phyloP scores from a whole-genome alignment of 805 yeast species.

The Deakozyma indianensis region DNA sequence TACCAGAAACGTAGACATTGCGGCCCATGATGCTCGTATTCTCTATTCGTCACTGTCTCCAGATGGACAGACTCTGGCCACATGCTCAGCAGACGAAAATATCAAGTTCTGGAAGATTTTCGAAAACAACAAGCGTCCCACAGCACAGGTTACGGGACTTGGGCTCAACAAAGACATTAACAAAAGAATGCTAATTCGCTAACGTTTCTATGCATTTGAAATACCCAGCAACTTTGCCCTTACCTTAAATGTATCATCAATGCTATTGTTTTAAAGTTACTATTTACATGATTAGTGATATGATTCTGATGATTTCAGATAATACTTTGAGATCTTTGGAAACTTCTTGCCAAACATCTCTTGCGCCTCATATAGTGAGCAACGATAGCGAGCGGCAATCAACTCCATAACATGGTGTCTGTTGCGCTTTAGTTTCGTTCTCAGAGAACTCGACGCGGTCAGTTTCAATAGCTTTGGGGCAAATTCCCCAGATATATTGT shows the following conservation, averaged over 20 bases:
- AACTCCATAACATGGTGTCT: neutral
- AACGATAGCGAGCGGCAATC: neutral
- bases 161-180: neutral
- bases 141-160: neutral
- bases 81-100: conserved; percentile 93
- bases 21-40: conserved; percentile 85
- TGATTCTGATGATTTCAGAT: no score
- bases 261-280: neutral
- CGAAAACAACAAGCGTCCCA: conserved; percentile 26
- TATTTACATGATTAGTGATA: no score
- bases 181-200: neutral
- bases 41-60: conserved; percentile 76
- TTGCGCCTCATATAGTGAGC: neutral
- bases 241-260: neutral
- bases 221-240: neutral
- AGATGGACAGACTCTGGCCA: conserved; percentile 79
- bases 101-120: conserved; percentile 88
- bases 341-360: neutral
- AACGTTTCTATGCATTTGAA: neutral
- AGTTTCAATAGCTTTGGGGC: neutral
- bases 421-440: neutral
- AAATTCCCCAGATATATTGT: no score
- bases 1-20: conserved; percentile 78
- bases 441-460: neutral
- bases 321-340: neutral